phyloP scores from a whole-genome alignment of 164 flowering plant genomes.

The Chimonanthus praecox region DNA sequence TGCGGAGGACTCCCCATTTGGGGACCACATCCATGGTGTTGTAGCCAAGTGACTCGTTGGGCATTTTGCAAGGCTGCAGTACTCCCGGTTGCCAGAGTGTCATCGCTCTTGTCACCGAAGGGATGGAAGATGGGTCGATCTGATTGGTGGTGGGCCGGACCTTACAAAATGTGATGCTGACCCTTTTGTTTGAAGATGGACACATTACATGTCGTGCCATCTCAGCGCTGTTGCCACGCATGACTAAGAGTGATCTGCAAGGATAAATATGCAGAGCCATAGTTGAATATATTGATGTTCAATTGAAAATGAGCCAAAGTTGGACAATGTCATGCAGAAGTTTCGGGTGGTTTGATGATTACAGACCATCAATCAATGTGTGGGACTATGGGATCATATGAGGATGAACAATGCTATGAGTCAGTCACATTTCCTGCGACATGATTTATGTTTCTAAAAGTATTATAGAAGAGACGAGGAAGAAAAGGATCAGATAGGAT shows the following conservation, averaged over 20 bases:
- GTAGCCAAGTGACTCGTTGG: slow-evolving; percentile 34
- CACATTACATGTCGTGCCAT: slow-evolving; percentile 85
- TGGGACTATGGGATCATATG: background rate
- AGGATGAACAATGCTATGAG: background rate
- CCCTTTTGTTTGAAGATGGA: slow-evolving; percentile 61
- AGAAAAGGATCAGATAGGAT: slow-evolving; percentile 10
- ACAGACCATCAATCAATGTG: too few species aligned
- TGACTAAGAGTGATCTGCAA: slow-evolving; percentile 78
- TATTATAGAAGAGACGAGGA: background rate
- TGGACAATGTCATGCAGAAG: background rate
- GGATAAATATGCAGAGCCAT: too few species aligned
- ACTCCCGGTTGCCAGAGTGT: slow-evolving; percentile 57
- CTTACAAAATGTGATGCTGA: slow-evolving; percentile 72
- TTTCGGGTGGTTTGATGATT: background rate
- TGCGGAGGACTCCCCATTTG: slow-evolving; percentile 56
- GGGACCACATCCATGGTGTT: slow-evolving; percentile 42
- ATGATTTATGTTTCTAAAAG: too few species aligned
- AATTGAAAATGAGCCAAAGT: background rate
- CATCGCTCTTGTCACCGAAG: slow-evolving; percentile 46
- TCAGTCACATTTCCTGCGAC: background rate
- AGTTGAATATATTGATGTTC: too few species aligned
- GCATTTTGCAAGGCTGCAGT: slow-evolving; percentile 29
- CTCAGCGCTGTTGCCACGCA: slow-evolving; percentile 89
- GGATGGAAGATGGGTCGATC: slow-evolving; percentile 23
- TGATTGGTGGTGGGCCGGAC: slow-evolving; percentile 47